phyloP scores from a whole-genome alignment of 2,329 filamentous ascomycete species.

The Apiospora kogelbergensis region DNA sequence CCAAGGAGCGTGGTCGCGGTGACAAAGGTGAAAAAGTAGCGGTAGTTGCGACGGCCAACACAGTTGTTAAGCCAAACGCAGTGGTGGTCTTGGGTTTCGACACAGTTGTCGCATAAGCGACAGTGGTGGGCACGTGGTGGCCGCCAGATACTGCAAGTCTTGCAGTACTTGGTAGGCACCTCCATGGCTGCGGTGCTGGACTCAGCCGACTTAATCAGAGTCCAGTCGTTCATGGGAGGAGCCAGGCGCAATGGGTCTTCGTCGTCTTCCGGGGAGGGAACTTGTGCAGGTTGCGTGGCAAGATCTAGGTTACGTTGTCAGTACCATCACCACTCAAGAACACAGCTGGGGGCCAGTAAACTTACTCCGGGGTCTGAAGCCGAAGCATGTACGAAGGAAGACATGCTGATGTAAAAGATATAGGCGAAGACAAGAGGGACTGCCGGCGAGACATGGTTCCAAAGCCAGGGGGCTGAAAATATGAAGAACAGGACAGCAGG shows the following conservation, averaged over 20 bases:
- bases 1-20: conserved; percentile 74
- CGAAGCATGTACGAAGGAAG: conserved; percentile 92
- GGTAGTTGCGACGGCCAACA: conserved; percentile 93
- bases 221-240: conserved; percentile 90
- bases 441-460: conserved; percentile 82
- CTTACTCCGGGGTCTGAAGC: conserved; percentile 89
- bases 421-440: conserved; percentile 90
- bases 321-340: neutral
- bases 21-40: conserved; percentile 95
- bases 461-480: conserved; percentile 82
- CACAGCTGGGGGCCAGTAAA: conserved; percentile 20
- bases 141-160: conserved; percentile 96
- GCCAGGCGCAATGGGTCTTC: conserved; percentile 81
- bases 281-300: conserved; percentile 87
- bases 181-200: conserved; percentile 86
- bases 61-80: conserved; percentile 99
- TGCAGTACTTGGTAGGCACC: conserved; percentile 97
- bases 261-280: conserved; percentile 76
- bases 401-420: conserved; percentile 85
- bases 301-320: conserved; percentile 59
- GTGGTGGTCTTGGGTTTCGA: conserved; percentile 97
- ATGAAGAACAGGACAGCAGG: conserved; percentile 82
- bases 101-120: conserved; percentile 92
- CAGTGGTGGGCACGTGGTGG: conserved; percentile 95
- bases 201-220: conserved; percentile 79